Percentiles rank a stretch among this genome's conserved stretches.
Evolutionary conservation across 257 asterid species (phyloP).

Genomic region (Cordia subcordata): DNA sequence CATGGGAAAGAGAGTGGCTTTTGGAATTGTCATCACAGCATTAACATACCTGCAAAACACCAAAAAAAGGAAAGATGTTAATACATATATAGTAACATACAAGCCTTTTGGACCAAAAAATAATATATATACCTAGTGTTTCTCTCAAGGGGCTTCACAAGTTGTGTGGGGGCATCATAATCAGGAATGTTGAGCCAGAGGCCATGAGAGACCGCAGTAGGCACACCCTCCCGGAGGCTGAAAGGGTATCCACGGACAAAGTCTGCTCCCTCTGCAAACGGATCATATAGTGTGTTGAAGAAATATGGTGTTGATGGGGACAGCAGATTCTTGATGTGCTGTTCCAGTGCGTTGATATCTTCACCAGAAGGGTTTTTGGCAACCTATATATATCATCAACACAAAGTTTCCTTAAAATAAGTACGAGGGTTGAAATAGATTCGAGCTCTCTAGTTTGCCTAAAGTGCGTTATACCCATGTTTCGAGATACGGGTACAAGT

Average conservation of each 20-base stretch:
- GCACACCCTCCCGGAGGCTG: conserved; percentile 84
- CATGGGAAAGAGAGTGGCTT: conserved; percentile 92
- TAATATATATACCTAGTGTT: conserved; percentile 44
- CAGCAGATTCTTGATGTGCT: conserved; percentile 75
- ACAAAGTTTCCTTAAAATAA: background rate
- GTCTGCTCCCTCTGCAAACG: conserved; percentile 75
- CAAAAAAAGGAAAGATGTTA: background rate
- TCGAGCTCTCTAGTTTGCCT: too few relatives aligned
- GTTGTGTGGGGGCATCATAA: conserved; percentile 97
- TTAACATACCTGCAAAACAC: conserved; percentile 54
- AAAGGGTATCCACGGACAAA: conserved; percentile 94
- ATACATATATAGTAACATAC: too few relatives aligned
- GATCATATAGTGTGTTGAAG: conserved; percentile 90
- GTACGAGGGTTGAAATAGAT: background rate
- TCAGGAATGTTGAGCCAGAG: conserved; percentile 95
- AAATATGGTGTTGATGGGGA: conserved; percentile 81
- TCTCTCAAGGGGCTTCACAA: conserved; percentile 86
- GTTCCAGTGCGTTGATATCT: conserved; percentile 69
- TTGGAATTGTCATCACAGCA: conserved; percentile 86
- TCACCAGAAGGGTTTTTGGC: conserved; percentile 79
- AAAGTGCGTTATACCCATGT: too few relatives aligned
- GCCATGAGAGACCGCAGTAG: conserved; percentile 88
- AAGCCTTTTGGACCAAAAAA: background rate
- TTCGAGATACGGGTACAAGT: too few relatives aligned
- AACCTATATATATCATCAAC: conserved; percentile 39